These are phyloP conservation scores for Ramaria rubella DNA, from an alignment of 768 basidiomycete species.

Conservation along the genomic window DNA sequence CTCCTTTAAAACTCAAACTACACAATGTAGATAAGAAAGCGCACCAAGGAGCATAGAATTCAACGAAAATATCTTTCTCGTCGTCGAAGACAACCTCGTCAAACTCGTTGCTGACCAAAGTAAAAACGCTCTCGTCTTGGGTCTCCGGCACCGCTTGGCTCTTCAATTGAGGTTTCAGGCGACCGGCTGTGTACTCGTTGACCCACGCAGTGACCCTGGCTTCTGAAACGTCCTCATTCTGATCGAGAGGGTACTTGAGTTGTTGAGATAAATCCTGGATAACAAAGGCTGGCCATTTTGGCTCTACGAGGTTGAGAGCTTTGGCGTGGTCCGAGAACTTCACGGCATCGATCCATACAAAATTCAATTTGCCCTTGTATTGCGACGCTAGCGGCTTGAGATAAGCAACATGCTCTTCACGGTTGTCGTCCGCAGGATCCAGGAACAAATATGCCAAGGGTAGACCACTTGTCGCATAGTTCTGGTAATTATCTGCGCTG, in stretches of 20 bases:
- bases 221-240: slow-evolving; percentile 52
- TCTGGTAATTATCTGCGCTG: slow-evolving; percentile 84
- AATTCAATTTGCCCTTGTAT: slow-evolving; percentile 86
- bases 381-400: slow-evolving; percentile 73
- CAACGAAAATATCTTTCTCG: slow-evolving; percentile 89
- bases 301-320: slow-evolving; percentile 78
- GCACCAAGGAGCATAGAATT: slow-evolving; percentile 96
- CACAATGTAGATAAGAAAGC: slow-evolving; percentile 24
- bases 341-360: slow-evolving; percentile 95
- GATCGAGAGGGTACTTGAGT: slow-evolving; percentile 85
- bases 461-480: slow-evolving; percentile 74
- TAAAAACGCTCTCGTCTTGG: slow-evolving; percentile 79
- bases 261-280: slow-evolving; percentile 79
- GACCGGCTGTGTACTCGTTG: slow-evolving; percentile 59
- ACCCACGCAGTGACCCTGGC: slow-evolving; percentile 56
- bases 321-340: slow-evolving; percentile 96
- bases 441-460: slow-evolving; percentile 94
- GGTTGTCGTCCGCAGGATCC: slow-evolving; percentile 62
- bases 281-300: slow-evolving; percentile 92
- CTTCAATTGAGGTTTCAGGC: slow-evolving; percentile 81
- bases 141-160: slow-evolving; percentile 76
- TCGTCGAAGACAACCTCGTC: slow-evolving; percentile 83
- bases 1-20: not conserved
- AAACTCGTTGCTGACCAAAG: slow-evolving; percentile 83
- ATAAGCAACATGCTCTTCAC: slow-evolving; percentile 53